A percentile compares a stretch with the other conserved stretches of the same genome.
These are phyloP conservation scores for Lunularia cruciata DNA, from an alignment of 225 moss, liverwort and hornwort genomes.

Conservation along the genomic window DNA sequence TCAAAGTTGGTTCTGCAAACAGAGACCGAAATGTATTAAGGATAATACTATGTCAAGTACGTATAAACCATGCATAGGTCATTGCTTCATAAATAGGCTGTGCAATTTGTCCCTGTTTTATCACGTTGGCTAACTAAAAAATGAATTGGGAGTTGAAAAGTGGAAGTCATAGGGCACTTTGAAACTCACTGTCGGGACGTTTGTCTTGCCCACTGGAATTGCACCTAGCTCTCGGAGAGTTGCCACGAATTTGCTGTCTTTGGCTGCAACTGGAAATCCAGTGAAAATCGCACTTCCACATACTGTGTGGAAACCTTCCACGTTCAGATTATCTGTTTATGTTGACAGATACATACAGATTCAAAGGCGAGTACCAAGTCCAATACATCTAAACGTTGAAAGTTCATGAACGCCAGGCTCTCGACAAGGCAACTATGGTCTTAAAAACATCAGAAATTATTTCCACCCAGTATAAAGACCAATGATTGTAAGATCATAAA, in stretches of 20 bases:
- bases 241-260: slow-evolving; percentile 63
- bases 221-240: slow-evolving; percentile 70
- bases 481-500: no score
- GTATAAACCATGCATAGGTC: no score
- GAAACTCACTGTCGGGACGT: slow-evolving; percentile 59
- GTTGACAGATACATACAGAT: background rate
- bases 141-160: no score
- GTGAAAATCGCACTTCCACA: slow-evolving; percentile 63
- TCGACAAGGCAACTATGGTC: no score
- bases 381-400: no score
- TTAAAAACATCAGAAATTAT: no score
- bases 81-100: no score
- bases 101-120: no score
- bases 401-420: no score
- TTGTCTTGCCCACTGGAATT: slow-evolving; percentile 74
- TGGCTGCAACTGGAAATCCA: slow-evolving; percentile 44
- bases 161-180: background rate
- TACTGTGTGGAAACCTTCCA: slow-evolving; percentile 61
- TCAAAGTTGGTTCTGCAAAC: background rate
- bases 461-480: no score
- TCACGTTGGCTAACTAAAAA: no score
- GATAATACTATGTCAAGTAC: background rate
- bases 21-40: background rate
- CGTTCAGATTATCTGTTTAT: slow-evolving; percentile 58
- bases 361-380: no score